These are phyloP conservation scores for Echium plantagineum DNA, from an alignment of 257 asterid species.

Conservation along the genomic window DNA sequence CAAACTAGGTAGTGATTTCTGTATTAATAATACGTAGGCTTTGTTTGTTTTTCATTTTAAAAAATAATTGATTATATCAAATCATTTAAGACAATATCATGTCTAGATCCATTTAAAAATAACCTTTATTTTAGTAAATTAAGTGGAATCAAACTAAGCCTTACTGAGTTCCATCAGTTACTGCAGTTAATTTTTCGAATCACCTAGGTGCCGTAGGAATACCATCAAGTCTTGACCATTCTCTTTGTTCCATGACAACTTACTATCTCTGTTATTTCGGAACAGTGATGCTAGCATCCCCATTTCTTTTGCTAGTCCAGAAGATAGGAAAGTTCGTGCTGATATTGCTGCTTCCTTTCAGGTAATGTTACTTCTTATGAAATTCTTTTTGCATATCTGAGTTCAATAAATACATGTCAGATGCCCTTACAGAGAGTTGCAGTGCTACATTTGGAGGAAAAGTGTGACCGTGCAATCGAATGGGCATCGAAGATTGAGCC, in stretches of 20 bases:
- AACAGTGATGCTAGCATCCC: slow-evolving; percentile 69
- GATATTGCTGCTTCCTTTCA: slow-evolving; percentile 97
- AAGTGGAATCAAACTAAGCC: too few species aligned
- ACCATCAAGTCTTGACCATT: background rate
- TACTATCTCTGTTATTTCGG: slow-evolving; percentile 5
- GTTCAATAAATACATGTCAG: background rate
- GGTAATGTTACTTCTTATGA: slow-evolving; percentile 21
- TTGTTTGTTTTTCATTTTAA: too few species aligned
- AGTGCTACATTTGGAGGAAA: slow-evolving; percentile 81
- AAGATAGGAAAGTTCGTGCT: slow-evolving; percentile 78
- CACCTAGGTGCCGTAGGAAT: background rate
- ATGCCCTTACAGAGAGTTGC: slow-evolving; percentile 61
- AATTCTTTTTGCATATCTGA: background rate
- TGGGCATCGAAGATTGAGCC: slow-evolving; percentile 87
- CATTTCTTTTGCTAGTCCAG: slow-evolving; percentile 51
- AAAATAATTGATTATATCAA: too few species aligned
- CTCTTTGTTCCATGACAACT: slow-evolving; percentile 3
- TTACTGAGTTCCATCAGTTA: too few species aligned
- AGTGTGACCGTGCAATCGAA: slow-evolving; percentile 76
- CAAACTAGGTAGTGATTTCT: too few species aligned
- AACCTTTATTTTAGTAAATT: too few species aligned
- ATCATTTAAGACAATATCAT: too few species aligned
- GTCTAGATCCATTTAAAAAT: too few species aligned
- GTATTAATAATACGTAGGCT: too few species aligned
- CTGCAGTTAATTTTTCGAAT: too few species aligned